phyloP scores from a whole-genome alignment of 345 rosid genomes.

The Hibiscus syriacus region DNA sequence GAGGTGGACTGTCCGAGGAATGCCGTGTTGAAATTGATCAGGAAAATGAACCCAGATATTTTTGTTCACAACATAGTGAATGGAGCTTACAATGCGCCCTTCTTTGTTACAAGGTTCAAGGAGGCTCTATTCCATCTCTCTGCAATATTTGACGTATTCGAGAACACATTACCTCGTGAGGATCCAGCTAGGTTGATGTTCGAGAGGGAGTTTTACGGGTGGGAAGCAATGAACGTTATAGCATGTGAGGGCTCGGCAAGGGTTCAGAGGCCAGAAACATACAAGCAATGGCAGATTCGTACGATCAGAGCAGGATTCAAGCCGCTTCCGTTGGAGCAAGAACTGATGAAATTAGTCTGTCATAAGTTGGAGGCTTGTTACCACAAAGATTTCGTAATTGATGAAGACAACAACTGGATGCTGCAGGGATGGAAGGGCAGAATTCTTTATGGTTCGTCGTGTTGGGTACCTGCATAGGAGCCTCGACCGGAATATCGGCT shows the following conservation, averaged over 20 bases:
- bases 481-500: neutral
- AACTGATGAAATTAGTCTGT: constrained; percentile 29
- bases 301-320: constrained; percentile 57
- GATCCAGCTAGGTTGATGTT: constrained; percentile 39
- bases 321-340: constrained; percentile 39
- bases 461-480: constrained; percentile 53
- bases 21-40: constrained; percentile 46
- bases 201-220: constrained; percentile 59
- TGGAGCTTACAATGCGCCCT: constrained; percentile 72
- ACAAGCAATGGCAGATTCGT: constrained; percentile 71
- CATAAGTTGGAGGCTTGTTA: constrained; percentile 37
- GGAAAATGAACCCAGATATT: constrained; percentile 47
- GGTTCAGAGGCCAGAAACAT: constrained; percentile 74
- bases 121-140: constrained; percentile 78
- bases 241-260: constrained; percentile 81
- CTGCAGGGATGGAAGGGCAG: constrained; percentile 92
- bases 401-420: constrained; percentile 61
- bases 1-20: constrained; percentile 51
- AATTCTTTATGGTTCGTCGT: constrained; percentile 44
- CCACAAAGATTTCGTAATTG: constrained; percentile 64
- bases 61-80: constrained; percentile 39
- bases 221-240: constrained; percentile 58
- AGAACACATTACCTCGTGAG: constrained; percentile 37
- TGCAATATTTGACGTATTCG: constrained; percentile 56
- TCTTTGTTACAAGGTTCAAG: constrained; percentile 63